Evolutionary conservation across 495 filamentous ascomycete genomes (phyloP).

Genomic region (Aspergillus sclerotiicarbonarius): DNA sequence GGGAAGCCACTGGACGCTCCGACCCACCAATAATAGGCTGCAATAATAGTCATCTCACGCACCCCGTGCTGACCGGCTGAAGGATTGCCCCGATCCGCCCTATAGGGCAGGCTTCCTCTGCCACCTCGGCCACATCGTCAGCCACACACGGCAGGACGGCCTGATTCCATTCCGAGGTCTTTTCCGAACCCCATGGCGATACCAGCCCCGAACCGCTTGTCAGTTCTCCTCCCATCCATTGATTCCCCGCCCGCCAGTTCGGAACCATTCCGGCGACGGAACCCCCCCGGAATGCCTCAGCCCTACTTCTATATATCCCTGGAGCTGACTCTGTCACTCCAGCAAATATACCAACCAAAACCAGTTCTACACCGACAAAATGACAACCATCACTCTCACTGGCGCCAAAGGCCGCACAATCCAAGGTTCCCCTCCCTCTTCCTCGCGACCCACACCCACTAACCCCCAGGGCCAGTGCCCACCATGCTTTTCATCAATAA

Average conservation of each 20-base stretch:
- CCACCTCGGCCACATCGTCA: not conserved
- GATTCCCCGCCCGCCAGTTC: not conserved
- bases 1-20: not conserved
- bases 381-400: not conserved
- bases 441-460: not conserved
- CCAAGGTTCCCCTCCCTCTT: not conserved
- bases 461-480: not conserved
- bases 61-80: not conserved
- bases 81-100: too few species aligned
- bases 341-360: not conserved
- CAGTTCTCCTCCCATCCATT: not conserved
- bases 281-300: not conserved
- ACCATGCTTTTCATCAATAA: constrained; percentile 35
- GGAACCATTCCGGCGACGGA: not conserved
- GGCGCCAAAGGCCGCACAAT: not conserved
- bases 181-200: not conserved
- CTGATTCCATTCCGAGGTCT: not conserved
- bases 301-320: not conserved
- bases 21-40: not conserved
- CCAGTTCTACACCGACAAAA: not conserved
- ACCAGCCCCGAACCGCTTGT: too few species aligned
- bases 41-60: not conserved
- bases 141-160: too few species aligned
- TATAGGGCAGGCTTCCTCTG: not conserved
- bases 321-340: not conserved